Percentiles rank a stretch among this genome's conserved stretches.
Evolutionary conservation across 2,329 filamentous ascomycete genomes (phyloP).

Genomic region (Claviceps sp.): DNA sequence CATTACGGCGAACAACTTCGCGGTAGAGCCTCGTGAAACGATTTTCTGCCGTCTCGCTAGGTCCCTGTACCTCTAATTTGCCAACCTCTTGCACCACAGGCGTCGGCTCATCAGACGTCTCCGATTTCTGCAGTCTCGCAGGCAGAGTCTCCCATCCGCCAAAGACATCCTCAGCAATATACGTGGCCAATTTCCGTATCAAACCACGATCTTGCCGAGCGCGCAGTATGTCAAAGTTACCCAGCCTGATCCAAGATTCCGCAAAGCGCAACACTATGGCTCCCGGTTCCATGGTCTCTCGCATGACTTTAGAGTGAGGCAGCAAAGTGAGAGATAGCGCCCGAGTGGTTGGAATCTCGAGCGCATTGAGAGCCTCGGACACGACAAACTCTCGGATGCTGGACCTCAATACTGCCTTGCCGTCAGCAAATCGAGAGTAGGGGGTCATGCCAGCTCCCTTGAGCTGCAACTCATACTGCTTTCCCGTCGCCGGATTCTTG

Average conservation of each 20-base stretch:
- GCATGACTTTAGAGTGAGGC: constrained; percentile 56
- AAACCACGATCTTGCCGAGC: constrained; percentile 65
- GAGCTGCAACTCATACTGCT: constrained; percentile 78
- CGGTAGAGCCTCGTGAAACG: constrained; percentile 78
- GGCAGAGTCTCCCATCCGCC: constrained; percentile 79
- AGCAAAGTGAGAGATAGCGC: constrained; percentile 71
- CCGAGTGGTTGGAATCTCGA: constrained; percentile 74
- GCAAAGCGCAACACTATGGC: constrained; percentile 90
- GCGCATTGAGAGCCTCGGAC: constrained; percentile 74
- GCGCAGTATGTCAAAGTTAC: constrained; percentile 89
- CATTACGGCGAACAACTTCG: constrained; percentile 75
- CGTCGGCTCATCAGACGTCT: constrained; percentile 28
- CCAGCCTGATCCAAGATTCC: constrained; percentile 79
- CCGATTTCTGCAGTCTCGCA: constrained; percentile 38
- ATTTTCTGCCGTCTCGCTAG: constrained; percentile 60
- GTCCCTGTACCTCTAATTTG: constrained; percentile 50
- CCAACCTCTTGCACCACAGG: constrained; percentile 38
- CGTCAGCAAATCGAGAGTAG: constrained; percentile 92
- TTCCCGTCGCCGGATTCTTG: constrained; percentile 57
- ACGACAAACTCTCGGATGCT: constrained; percentile 92
- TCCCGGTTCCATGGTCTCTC: constrained; percentile 76
- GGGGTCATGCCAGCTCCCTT: constrained; percentile 91
- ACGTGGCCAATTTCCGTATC: constrained; percentile 63
- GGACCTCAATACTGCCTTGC: constrained; percentile 81
- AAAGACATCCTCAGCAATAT: constrained; percentile 78